Evolutionary conservation across 768 basidiomycete species (phyloP).

Genomic region (Leccinum broughii): DNA sequence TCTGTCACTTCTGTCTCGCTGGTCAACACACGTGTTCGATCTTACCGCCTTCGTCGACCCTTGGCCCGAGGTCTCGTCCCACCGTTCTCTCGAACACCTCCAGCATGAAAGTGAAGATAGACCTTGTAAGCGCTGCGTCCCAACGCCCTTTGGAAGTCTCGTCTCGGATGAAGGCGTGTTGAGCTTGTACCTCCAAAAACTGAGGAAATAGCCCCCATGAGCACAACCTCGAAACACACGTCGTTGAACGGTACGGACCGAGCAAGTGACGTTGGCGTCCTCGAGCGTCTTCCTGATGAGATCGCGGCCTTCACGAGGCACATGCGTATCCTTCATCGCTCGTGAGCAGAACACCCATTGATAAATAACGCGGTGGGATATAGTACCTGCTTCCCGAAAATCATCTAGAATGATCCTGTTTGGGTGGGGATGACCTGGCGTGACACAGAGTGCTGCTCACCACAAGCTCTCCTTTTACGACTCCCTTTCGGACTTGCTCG

Average conservation of each 20-base stretch:
- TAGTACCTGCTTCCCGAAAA: conserved; percentile 89
- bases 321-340: conserved; percentile 77
- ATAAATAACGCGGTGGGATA: not conserved
- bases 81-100: conserved; percentile 91
- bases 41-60: conserved; percentile 42
- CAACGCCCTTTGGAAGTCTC: conserved; percentile 91
- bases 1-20: not conserved
- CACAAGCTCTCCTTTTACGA: conserved; percentile 84
- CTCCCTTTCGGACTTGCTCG: conserved; percentile 67
- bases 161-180: conserved; percentile 95
- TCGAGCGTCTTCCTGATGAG: conserved; percentile 82
- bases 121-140: conserved; percentile 88
- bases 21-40: conserved; percentile 73
- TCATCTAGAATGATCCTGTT: conserved; percentile 58
- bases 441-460: conserved; percentile 42
- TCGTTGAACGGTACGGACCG: conserved; percentile 50
- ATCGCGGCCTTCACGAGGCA: conserved; percentile 83
- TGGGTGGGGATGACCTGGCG: not conserved
- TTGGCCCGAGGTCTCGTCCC: conserved; percentile 81
- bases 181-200: conserved; percentile 96
- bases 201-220: conserved; percentile 31
- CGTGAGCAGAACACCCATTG: not conserved
- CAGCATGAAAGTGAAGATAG: conserved; percentile 83
- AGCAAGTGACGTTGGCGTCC: conserved; percentile 68
- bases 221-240: not conserved